Evolutionary conservation across 768 basidiomycete species (phyloP).

Genomic region (Termitomyces sp.): DNA sequence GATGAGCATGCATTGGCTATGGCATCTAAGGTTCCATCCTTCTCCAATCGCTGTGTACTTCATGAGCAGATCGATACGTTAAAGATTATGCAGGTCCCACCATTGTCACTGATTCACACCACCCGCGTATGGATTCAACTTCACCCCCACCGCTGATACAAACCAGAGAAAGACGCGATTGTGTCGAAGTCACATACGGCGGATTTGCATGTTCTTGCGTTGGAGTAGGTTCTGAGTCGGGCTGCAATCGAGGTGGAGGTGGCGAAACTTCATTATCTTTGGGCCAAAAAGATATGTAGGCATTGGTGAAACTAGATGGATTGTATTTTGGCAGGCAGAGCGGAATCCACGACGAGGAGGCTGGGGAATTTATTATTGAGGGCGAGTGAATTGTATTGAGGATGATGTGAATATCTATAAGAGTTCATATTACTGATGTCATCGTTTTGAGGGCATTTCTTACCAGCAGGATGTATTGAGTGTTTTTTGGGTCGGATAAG

Average conservation of each 20-base stretch:
- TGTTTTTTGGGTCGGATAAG: conserved; percentile 88
- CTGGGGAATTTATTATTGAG: conserved; percentile 69
- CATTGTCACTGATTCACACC: conserved; percentile 64
- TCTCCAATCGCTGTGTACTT: conserved; percentile 50
- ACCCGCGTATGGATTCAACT: conserved; percentile 75
- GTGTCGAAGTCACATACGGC: conserved; percentile 5
- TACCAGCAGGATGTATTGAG: conserved; percentile 91
- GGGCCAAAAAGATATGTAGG: conserved; percentile 73
- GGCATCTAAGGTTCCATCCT: conserved; percentile 49
- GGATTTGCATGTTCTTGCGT: conserved; percentile 3
- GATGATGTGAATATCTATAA: conserved; percentile 81
- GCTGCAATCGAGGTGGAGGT: conserved; percentile 9
- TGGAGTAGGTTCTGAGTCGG: conserved; percentile 5
- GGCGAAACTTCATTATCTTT: conserved; percentile 27
- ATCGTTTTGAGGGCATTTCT: conserved; percentile 5
- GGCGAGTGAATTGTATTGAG: conserved; percentile 87
- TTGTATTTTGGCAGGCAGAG: conserved; percentile 96
- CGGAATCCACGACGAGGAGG: conserved; percentile 89
- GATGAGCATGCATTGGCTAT: conserved; percentile 42
- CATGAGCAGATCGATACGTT: neutral
- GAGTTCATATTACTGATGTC: neutral
- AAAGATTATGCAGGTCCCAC: conserved; percentile 29
- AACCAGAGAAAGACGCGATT: conserved; percentile 56
- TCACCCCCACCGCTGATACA: conserved; percentile 80
- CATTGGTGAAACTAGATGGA: conserved; percentile 82